Conservation (phyloP, 768 basidiomycete species). For the Strobilomyces dryophilus region DNA sequence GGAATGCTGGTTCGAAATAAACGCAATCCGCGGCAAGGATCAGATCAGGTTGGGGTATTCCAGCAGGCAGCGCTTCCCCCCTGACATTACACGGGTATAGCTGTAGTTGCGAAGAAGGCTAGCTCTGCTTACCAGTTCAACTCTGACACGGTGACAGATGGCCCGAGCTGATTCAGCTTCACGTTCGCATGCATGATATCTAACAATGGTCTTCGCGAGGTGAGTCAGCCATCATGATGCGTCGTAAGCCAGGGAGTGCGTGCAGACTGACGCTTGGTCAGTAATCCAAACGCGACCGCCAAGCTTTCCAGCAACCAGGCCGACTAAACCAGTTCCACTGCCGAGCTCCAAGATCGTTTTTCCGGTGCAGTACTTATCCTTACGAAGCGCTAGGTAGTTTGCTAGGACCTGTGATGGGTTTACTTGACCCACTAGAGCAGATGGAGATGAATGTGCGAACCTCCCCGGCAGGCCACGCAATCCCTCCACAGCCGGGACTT, state of each 20-base stretch:
- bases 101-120: not conserved
- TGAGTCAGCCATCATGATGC: constrained; percentile 9
- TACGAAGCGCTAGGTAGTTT: constrained; percentile 62
- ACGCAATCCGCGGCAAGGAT: constrained; percentile 93
- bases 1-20: constrained; percentile 92
- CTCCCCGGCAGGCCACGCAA: constrained; percentile 91
- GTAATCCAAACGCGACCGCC: constrained; percentile 75
- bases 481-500: constrained; percentile 85
- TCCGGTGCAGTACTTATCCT: constrained; percentile 43
- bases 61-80: constrained; percentile 56
- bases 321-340: constrained; percentile 91
- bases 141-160: constrained; percentile 57
- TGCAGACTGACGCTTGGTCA: constrained; percentile 76
- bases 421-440: not conserved
- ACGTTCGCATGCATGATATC: constrained; percentile 78
- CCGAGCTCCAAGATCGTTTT: constrained; percentile 78
- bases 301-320: constrained; percentile 71
- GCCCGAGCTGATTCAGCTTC: constrained; percentile 53
- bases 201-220: constrained; percentile 58
- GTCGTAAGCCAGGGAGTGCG: constrained; percentile 3
- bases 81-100: constrained; percentile 34
- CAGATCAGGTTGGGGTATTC: constrained; percentile 53
- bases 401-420: constrained; percentile 60
- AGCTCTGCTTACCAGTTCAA: constrained; percentile 68
- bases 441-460: constrained; percentile 37